Evolutionary conservation across 306 rosid species (phyloP).

Genomic region (Phaseolus lunatus): DNA sequence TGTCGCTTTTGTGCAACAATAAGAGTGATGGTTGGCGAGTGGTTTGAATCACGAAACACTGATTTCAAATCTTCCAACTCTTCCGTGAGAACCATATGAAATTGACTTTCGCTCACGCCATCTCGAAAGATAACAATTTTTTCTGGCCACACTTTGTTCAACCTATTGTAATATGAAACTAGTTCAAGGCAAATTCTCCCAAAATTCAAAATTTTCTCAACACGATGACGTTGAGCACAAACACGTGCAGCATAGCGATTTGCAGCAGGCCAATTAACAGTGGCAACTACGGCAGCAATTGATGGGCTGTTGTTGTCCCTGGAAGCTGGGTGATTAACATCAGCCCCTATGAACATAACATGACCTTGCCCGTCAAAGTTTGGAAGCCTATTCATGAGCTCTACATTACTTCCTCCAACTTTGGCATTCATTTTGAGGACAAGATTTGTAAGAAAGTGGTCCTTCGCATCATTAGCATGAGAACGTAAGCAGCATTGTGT

Average conservation of each 20-base stretch:
- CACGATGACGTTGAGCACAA: conserved; percentile 55
- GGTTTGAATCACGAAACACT: conserved; percentile 40
- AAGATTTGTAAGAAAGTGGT: conserved; percentile 74
- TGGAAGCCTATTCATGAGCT: conserved; percentile 58
- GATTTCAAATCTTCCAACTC: conserved; percentile 65
- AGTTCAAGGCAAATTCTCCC: conserved; percentile 70
- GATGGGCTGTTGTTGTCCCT: conserved; percentile 62
- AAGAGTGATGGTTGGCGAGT: conserved; percentile 66
- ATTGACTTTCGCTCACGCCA: conserved; percentile 83
- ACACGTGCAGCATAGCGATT: conserved; percentile 80
- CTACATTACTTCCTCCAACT: conserved; percentile 87
- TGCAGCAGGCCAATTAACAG: conserved; percentile 81
- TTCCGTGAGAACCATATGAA: conserved; percentile 78
- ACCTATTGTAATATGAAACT: conserved; percentile 47
- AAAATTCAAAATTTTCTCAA: conserved; percentile 60
- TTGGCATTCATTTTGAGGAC: conserved; percentile 82
- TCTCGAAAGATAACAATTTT: conserved; percentile 75
- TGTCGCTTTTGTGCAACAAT: conserved; percentile 87
- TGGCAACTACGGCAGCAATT: conserved; percentile 77
- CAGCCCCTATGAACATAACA: conserved; percentile 90
- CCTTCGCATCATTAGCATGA: conserved; percentile 48
- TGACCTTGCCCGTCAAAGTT: conserved; percentile 51
- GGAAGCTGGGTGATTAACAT: conserved; percentile 79
- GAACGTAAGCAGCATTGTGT: conserved; percentile 78
- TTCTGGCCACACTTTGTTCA: conserved; percentile 56